Percentiles rank a stretch among this genome's conserved stretches.
Conservation (phyloP, 2,329 filamentous ascomycete species). For the Ceratocystis colombiana region DNA sequence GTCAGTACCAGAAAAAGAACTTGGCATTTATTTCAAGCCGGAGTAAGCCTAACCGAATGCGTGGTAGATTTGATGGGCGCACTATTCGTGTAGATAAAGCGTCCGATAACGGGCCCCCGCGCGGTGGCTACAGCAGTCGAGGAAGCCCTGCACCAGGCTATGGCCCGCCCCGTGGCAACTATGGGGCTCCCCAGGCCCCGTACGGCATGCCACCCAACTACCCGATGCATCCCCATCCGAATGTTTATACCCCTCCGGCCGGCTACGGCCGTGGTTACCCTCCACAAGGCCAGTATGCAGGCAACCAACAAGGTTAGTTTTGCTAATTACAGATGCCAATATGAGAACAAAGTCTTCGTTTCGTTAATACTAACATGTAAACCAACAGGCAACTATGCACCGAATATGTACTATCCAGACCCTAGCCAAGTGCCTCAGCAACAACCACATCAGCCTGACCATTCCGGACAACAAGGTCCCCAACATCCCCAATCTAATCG, state of each 20-base stretch:
- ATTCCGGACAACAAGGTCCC: constrained; percentile 6
- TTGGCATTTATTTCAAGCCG: neutral
- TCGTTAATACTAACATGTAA: neutral
- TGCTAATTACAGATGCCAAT: neutral
- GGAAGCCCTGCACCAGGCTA: constrained; percentile 36
- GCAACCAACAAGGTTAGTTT: constrained; percentile 37
- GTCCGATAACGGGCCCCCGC: constrained; percentile 61
- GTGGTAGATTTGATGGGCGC: constrained; percentile 78
- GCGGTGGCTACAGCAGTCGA: constrained; percentile 36
- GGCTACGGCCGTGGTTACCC: constrained; percentile 36
- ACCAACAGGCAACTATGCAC: constrained; percentile 16
- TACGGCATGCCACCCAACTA: constrained; percentile 29
- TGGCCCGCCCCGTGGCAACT: constrained; percentile 39
- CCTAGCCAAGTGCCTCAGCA: constrained; percentile 37
- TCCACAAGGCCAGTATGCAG: constrained; percentile 33
- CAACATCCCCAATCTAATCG: constrained; percentile 26
- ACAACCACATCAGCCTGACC: constrained; percentile 32
- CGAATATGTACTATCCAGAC: constrained; percentile 35
- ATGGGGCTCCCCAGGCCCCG: constrained; percentile 35
- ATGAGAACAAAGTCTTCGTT: neutral
- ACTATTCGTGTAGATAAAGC: constrained; percentile 93
- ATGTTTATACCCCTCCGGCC: constrained; percentile 34
- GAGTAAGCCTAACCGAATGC: constrained; percentile 14
- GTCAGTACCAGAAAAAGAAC: constrained; percentile 43
- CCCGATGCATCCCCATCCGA: constrained; percentile 28